Base-by-base conservation (phyloP, 1,284 basidiomycete genomes). In the Trametes sp. region DNA sequence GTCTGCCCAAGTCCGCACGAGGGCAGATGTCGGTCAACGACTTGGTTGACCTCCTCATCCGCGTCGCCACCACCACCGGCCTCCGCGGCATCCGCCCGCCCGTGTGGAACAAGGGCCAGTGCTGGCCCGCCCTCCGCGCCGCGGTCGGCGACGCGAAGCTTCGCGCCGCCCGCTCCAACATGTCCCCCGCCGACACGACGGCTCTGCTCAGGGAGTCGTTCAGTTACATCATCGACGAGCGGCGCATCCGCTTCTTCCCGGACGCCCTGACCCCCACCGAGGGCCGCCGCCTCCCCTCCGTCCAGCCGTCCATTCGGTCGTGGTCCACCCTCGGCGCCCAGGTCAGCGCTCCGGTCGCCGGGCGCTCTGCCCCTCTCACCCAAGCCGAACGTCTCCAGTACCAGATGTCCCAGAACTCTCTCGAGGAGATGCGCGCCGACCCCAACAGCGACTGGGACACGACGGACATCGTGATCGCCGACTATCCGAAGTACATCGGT, bases 261-360 rank as follows among this genome's bases (percentile, higher is more conserved):
- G 57, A 58, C 29, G 49, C 48, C 16, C 36, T 24, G 1, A 16
- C 4, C 14, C 26, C 45, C 24, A 7, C 4, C 28, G 19, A 4
- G 9, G 14, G 13, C 9, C 36, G 21, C 2, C 4, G 13, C 2
- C 35, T 11, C 19, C 26, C 38, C 19, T 51, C 49, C 8, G 10
- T 23, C 4, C n/a, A 50, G 26, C 57, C 57, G 13, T 58, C 57
- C 6, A 51, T 58, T n/a, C 57, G n/a, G 26, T 16, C 57, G 6
- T 58, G 57, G 57, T 44, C 57, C 7, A 31, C 2, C 9, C 24
- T 58, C 8, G 57, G 57, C 48, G 26, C 28, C 19, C 9, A 9
- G 10, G 21, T 16, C n/a, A 16, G 36, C 8, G 28, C 13, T 14
- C 38, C 24, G 4, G 23, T 44, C 21, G 49, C n/a, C 6, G 33